Conservation (phyloP, 148 eudicot species). For the Chenopodium suecicum region DNA sequence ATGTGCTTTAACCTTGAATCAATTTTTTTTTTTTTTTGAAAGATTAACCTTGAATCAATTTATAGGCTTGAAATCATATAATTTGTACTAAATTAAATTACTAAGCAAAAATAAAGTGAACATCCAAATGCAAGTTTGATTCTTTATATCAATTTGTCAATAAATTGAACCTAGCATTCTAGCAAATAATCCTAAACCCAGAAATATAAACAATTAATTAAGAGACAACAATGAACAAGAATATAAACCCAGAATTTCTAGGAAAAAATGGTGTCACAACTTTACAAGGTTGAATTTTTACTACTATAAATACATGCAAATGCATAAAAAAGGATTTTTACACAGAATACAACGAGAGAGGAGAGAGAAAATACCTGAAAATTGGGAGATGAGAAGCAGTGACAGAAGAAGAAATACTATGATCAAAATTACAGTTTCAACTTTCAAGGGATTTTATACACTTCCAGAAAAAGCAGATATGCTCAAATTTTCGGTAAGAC, state of each 20-base stretch:
- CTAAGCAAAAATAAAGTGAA: background rate
- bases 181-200: background rate
- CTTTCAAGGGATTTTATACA: background rate
- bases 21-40: no score
- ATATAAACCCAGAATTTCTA: background rate
- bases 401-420: background rate
- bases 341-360: background rate
- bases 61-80: background rate
- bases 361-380: conserved; percentile 20
- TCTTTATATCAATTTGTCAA: background rate
- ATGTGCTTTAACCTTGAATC: background rate
- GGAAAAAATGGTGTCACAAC: background rate
- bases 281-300: background rate
- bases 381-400: background rate
- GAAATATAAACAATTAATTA: background rate
- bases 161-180: background rate
- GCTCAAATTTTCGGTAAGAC: background rate
- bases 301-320: background rate
- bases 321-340: background rate
- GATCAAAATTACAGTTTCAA: no score
- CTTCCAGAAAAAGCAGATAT: background rate
- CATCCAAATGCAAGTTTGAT: background rate
- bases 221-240: background rate
- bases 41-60: background rate
- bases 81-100: background rate